Conservation (phyloP, 2,329 filamentous ascomycete species). For the Pyrenochaeta sp. region DNA sequence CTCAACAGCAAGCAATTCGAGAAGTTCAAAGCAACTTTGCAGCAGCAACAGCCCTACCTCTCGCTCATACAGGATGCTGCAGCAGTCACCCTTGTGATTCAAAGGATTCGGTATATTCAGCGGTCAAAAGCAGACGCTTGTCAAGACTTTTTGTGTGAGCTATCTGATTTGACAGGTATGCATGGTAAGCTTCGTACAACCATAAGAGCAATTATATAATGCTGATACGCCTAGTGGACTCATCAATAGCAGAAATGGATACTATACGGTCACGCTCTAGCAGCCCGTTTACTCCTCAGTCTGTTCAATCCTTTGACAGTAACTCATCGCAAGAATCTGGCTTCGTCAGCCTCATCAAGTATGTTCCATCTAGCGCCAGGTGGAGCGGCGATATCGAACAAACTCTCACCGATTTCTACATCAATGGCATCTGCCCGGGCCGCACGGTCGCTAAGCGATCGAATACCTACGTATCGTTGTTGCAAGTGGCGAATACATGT, state of each 20-base stretch:
- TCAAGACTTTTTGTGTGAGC: conserved; percentile 44
- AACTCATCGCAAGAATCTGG: conserved; percentile 31
- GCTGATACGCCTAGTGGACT: conserved; percentile 35
- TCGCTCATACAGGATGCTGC: conserved; percentile 35
- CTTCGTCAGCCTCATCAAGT: conserved; percentile 39
- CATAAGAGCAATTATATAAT: not conserved
- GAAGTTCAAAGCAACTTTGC: conserved; percentile 42
- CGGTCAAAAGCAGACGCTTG: conserved; percentile 43
- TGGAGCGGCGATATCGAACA: conserved; percentile 38
- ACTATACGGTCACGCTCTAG: conserved; percentile 28
- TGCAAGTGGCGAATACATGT: conserved; percentile 34
- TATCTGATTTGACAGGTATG: conserved; percentile 42
- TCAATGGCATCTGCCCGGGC: conserved; percentile 43
- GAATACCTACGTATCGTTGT: conserved; percentile 36
- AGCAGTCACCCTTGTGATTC: conserved; percentile 38
- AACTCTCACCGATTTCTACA: conserved; percentile 41
- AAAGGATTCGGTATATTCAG: conserved; percentile 45
- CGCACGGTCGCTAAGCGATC: conserved; percentile 36
- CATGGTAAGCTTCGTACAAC: conserved; percentile 28
- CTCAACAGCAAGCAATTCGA: conserved; percentile 49
- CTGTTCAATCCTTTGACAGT: conserved; percentile 36
- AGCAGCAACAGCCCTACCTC: conserved; percentile 37
- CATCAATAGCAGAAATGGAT: conserved; percentile 36
- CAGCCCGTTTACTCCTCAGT: conserved; percentile 38
- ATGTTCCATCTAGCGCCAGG: conserved; percentile 28